These are phyloP conservation scores for Lecanicillium sp. DNA, from an alignment of 2,329 filamentous ascomycete species.

Conservation along the genomic window DNA sequence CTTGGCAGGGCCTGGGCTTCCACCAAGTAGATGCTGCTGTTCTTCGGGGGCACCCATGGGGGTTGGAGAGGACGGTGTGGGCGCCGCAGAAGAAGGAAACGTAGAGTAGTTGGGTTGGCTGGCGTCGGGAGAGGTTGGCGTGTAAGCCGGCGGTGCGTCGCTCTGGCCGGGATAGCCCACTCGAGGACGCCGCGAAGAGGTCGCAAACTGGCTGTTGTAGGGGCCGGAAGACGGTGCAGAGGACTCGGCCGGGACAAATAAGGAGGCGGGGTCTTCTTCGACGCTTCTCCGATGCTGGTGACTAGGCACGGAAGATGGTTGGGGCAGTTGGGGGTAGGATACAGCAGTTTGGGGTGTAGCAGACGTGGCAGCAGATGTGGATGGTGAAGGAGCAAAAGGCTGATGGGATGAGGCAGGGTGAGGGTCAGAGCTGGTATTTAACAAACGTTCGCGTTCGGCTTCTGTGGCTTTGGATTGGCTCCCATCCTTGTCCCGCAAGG, in stretches of 20 bases:
- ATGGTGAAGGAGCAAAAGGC: constrained; percentile 7
- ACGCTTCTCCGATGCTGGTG: constrained; percentile 16
- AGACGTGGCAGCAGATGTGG: constrained; percentile 8
- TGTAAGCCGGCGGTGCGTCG: constrained; percentile 43
- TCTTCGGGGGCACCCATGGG: constrained; percentile 36
- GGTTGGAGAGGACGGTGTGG: constrained; percentile 3
- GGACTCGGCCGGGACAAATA: neutral
- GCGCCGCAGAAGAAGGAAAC: constrained; percentile 20
- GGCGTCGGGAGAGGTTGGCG: constrained; percentile 23
- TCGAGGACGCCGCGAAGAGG: neutral
- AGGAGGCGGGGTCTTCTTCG: constrained; percentile 13
- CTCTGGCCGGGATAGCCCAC: constrained; percentile 13
- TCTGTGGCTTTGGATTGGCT: constrained; percentile 33
- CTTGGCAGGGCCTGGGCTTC: constrained; percentile 24
- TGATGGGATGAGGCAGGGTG: constrained; percentile 6
- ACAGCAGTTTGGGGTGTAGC: constrained; percentile 4
- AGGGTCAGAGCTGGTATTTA: constrained; percentile 18
- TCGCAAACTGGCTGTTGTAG: neutral
- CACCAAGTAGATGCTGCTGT: constrained; percentile 33
- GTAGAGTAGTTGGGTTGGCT: constrained; percentile 32
- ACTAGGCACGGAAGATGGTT: neutral
- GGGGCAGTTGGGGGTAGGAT: neutral
- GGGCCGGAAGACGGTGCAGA: constrained; percentile 1
- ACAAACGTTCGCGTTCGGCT: constrained; percentile 30
- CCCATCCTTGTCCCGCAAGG: constrained; percentile 24